Evolutionary conservation across 1,284 basidiomycete genomes (phyloP).

Genomic region (Farysia itapuensis): DNA sequence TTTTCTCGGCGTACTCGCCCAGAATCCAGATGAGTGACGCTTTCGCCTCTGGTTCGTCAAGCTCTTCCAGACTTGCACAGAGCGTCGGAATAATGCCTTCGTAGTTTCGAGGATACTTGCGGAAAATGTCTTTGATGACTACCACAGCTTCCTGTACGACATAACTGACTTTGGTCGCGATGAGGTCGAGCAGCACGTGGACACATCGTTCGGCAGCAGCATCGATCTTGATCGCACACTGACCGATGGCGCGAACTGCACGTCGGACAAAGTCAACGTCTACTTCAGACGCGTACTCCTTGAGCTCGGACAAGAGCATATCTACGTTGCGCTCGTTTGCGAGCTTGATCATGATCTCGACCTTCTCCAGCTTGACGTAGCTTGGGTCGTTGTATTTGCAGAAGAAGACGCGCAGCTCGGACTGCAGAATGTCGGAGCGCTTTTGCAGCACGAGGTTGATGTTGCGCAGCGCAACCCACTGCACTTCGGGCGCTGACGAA

Average conservation of each 20-base stretch:
- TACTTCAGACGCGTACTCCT: conserved; percentile 97
- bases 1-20: conserved; percentile 94
- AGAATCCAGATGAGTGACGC: conserved; percentile 98
- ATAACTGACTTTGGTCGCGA: conserved; percentile 88
- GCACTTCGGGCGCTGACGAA: conserved; percentile 70
- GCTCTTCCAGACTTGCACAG: conserved; percentile 90
- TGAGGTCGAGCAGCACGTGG: conserved; percentile 85
- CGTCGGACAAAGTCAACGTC: conserved; percentile 97
- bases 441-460: conserved; percentile 95
- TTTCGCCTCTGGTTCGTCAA: conserved; percentile 98
- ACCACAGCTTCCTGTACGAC: conserved; percentile 98
- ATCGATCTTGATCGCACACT: conserved; percentile 93
- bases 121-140: conserved; percentile 99
- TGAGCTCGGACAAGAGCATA: conserved; percentile 88
- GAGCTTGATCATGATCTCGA: conserved; percentile 96
- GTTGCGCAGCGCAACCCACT: conserved; percentile 95
- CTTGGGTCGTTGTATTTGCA: conserved; percentile 99
- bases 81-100: conserved; percentile 94
- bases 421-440: conserved; percentile 80
- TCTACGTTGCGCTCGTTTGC: conserved; percentile 90
- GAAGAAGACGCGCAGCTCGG: conserved; percentile 98
- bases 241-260: conserved; percentile 90
- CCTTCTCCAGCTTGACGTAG: conserved; percentile 96
- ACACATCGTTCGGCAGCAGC: conserved; percentile 90
- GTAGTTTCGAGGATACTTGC: conserved; percentile 95